Conservation (phyloP, 2,329 filamentous ascomycete genomes). For the Stylonectria norvegica region DNA sequence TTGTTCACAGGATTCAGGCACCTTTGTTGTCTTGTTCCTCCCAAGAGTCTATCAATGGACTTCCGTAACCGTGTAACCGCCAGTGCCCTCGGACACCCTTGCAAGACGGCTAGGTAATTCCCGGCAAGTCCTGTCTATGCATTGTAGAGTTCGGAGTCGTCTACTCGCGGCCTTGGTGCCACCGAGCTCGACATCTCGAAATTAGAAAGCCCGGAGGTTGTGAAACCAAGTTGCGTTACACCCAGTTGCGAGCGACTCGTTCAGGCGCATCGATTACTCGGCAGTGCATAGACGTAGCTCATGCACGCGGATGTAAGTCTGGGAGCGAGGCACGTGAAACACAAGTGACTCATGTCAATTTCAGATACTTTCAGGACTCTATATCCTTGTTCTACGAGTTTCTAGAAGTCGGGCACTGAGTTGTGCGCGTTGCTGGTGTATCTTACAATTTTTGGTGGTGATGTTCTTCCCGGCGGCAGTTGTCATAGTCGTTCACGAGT, state of each 20-base stretch:
- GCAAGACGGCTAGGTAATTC: background rate
- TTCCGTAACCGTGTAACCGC: constrained; percentile 1
- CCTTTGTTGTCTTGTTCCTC: too few relatives aligned
- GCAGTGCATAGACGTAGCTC: background rate
- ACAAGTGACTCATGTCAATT: background rate
- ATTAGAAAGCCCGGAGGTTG: constrained; percentile 6
- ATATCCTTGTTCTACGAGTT: too few relatives aligned
- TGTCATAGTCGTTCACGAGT: too few relatives aligned
- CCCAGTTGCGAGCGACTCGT: constrained; percentile 15
- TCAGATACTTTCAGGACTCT: background rate
- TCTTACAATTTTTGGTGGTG: too few relatives aligned
- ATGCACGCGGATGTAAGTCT: background rate
- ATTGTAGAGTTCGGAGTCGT: constrained; percentile 7
- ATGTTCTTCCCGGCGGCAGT: too few relatives aligned
- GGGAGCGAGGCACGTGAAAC: background rate
- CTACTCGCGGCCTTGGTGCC: constrained; percentile 2
- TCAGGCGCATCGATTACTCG: too few relatives aligned
- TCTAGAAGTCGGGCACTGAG: too few relatives aligned
- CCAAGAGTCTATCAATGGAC: too few relatives aligned
- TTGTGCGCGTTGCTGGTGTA: too few relatives aligned
- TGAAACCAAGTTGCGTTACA: constrained; percentile 19
- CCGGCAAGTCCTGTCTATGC: constrained; percentile 5
- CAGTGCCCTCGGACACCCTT: too few relatives aligned
- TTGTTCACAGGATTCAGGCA: too few relatives aligned
- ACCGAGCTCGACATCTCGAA: constrained; percentile 8